Base-by-base conservation (phyloP, 1,284 basidiomycete genomes). In the Cryptococcus maquisensis region DNA sequence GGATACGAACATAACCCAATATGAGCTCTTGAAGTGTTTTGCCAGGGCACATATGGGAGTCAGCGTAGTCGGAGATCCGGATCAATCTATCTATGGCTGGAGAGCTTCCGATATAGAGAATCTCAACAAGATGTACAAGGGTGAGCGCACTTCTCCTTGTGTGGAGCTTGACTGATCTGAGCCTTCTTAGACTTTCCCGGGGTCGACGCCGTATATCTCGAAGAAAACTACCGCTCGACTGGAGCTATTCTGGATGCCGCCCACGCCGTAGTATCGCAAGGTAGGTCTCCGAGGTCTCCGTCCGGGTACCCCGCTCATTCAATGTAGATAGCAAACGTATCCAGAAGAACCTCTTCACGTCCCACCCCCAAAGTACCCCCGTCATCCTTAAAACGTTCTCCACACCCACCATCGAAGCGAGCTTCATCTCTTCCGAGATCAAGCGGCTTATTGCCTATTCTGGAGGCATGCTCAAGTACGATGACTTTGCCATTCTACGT, bases 51-150 rank as follows among this genome's bases (percentile, higher is more conserved):
- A 78, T 36, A 75, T 79, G 37, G 83, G 85, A 57, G 80, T 93
- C 26, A 92, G 87, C 4, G 82, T 94, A 38, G 91, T 96, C 3
- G 92, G 92, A 0, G 92, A 96, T 75, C 91, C 92, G 0, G 91
- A 96, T 73, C 91, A 95, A 69, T 90, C 88, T 4, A 94, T 92
- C 54, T 92, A 92, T 64, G 89, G 89, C 13, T 95, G 91, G 91
- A 83, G 91, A 7, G 86, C 87, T 12, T 91, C 91, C 1, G 87
- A 92, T 64, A 79, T 88, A 3, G 82, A 81, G 57, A 92, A 92
- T 70, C 74, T 92, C n/a, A 78, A 78, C n/a, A 84, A 81, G 59
- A 92, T 92, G 90, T 76, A 78, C 43, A 75, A 80, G 71, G 85
- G 87, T 86, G 51, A 18, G 65, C 47, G 42, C 4, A 28, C 32